These are phyloP conservation scores for Geopyxis carbonaria DNA, from an alignment of 495 filamentous ascomycete species.

Conservation along the genomic window DNA sequence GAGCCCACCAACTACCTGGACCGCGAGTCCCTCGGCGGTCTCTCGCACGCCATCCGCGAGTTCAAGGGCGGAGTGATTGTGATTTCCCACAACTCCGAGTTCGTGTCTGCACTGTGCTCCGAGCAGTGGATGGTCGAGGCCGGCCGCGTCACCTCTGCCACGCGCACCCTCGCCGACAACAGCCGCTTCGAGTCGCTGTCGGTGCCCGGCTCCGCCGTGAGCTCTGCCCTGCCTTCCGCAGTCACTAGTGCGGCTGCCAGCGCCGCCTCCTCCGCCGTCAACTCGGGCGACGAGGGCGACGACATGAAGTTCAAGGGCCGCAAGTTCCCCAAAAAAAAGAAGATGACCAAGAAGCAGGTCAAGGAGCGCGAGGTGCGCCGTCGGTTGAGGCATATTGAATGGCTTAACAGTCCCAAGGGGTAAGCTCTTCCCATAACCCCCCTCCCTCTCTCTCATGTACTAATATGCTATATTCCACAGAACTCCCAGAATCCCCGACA, in stretches of 20 bases:
- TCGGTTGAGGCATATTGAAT: conserved; percentile 86
- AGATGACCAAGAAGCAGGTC: conserved; percentile 86
- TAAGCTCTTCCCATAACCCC: conserved; percentile 7
- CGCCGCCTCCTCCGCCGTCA: conserved; percentile 52
- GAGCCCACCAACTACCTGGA: conserved; percentile 99
- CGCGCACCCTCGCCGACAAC: conserved; percentile 47
- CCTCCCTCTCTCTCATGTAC: conserved; percentile 1
- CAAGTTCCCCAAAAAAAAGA: conserved; percentile 76
- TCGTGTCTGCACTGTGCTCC: conserved; percentile 80
- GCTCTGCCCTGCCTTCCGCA: conserved; percentile 30
- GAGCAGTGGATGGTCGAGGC: conserved; percentile 91
- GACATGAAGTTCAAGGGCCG: conserved; percentile 73
- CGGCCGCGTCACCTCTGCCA: conserved; percentile 70
- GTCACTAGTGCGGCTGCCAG: conserved; percentile 43
- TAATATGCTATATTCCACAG: conserved; percentile 35
- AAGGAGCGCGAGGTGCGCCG: conserved; percentile 84
- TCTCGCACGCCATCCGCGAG: conserved; percentile 90
- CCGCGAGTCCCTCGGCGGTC: conserved; percentile 84
- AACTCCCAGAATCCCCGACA: conserved; percentile 59
- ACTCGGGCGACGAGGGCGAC: conserved; percentile 66
- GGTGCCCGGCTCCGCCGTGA: conserved; percentile 32
- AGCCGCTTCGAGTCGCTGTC: conserved; percentile 73
- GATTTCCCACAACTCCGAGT: conserved; percentile 99
- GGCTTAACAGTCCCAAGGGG: conserved; percentile 51
- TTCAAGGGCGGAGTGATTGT: conserved; percentile 96